Evolutionary conservation across 345 rosid genomes (phyloP).

Genomic region (Mallotus nudiflorus): DNA sequence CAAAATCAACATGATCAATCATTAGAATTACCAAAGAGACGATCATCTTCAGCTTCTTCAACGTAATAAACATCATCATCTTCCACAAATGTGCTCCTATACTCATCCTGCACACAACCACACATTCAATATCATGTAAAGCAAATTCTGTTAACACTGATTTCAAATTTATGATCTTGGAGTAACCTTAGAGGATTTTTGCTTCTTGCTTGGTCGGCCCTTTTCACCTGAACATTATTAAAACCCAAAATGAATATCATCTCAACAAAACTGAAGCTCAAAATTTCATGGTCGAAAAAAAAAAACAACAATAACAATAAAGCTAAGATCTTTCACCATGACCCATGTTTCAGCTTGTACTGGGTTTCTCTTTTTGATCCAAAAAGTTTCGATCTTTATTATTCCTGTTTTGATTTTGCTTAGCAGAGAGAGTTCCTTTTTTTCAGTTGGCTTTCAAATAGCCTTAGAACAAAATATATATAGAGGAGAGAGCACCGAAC

Average conservation of each 20-base stretch:
- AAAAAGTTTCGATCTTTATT: too few relatives aligned
- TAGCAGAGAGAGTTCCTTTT: too few relatives aligned
- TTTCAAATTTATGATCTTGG: background rate
- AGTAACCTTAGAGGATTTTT: slow-evolving; percentile 56
- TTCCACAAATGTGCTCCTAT: slow-evolving; percentile 42
- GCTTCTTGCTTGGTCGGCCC: slow-evolving; percentile 65
- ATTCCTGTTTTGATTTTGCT: too few relatives aligned
- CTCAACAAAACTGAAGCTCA: background rate
- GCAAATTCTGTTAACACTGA: background rate
- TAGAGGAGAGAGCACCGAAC: too few relatives aligned
- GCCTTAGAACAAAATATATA: too few relatives aligned
- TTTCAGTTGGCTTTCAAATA: too few relatives aligned
- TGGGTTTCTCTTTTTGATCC: background rate
- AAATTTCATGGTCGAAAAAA: background rate
- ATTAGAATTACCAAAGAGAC: slow-evolving; percentile 56
- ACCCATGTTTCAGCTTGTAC: slow-evolving; percentile 17
- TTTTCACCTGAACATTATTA: slow-evolving; percentile 55
- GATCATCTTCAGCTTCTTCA: slow-evolving; percentile 64
- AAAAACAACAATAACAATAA: background rate
- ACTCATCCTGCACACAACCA: slow-evolving; percentile 54
- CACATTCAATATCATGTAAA: background rate
- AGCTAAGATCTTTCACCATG: slow-evolving; percentile 13
- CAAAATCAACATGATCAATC: background rate
- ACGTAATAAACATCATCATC: slow-evolving; percentile 48
- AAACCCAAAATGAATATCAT: background rate